Percentiles rank a stretch among this genome's conserved stretches.
phyloP scores from a whole-genome alignment of 148 eudicot species.

The Rhododendron ferrugineum region DNA sequence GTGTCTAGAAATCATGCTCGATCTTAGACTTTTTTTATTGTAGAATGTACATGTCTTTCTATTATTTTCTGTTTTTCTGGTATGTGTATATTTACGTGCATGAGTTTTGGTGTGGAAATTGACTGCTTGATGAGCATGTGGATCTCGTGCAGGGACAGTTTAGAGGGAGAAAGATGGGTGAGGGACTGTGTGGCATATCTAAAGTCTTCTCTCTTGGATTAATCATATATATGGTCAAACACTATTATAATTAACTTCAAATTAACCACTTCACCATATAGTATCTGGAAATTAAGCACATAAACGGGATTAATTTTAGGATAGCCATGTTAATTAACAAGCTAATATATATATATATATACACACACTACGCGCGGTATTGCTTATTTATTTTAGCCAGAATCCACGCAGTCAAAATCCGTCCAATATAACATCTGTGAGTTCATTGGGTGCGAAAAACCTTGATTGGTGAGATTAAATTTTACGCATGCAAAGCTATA shows the following conservation, averaged over 20 bases:
- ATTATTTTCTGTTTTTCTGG: not conserved
- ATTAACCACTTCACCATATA: not conserved
- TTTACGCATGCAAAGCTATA: too few relatives aligned
- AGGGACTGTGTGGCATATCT: not conserved
- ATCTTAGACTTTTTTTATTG: too few relatives aligned
- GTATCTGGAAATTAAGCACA: not conserved
- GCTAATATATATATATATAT: too few relatives aligned
- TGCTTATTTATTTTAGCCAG: not conserved
- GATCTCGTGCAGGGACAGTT: not conserved
- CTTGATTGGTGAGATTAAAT: not conserved
- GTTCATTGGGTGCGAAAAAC: not conserved
- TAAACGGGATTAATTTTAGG: not conserved
- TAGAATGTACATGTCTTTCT: not conserved
- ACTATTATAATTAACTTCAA: not conserved
- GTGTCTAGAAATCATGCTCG: too few relatives aligned
- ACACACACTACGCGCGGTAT: not conserved
- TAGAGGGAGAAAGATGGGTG: slow-evolving; percentile 2
- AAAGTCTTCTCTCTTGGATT: not conserved
- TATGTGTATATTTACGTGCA: not conserved
- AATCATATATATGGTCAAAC: not conserved
- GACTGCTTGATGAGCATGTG: not conserved
- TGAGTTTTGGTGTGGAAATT: not conserved
- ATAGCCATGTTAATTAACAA: not conserved
- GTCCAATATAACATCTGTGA: not conserved
- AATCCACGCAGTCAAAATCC: not conserved